Conservation (phyloP, 2,329 filamentous ascomycete genomes). For the Venturia aucupariae region DNA sequence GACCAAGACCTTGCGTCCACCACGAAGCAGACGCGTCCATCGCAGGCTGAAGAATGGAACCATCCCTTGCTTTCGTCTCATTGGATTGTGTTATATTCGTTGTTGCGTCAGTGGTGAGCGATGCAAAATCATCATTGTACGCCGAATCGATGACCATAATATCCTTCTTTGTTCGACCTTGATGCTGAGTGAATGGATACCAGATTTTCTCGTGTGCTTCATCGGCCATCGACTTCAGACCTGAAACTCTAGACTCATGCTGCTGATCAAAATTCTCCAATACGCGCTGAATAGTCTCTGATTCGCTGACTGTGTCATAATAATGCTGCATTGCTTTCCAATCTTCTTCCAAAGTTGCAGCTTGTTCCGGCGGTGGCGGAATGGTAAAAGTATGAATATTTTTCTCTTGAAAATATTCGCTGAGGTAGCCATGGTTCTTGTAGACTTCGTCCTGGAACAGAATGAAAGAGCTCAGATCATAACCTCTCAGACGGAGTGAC, state of each 20-base stretch:
- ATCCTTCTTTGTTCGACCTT: conserved; percentile 48
- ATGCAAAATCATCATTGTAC: conserved; percentile 69
- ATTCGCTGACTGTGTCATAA: conserved; percentile 42
- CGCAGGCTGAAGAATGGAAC: conserved; percentile 48
- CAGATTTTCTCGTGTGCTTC: conserved; percentile 60
- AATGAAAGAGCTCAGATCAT: conserved; percentile 62
- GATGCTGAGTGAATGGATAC: conserved; percentile 84
- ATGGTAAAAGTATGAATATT: conserved; percentile 49
- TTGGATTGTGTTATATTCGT: conserved; percentile 12
- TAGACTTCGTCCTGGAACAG: conserved; percentile 60
- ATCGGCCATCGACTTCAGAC: conserved; percentile 51
- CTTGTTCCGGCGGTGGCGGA: conserved; percentile 44
- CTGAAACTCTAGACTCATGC: conserved; percentile 48
- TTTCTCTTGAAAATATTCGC: conserved; percentile 55
- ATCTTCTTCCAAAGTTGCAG: conserved; percentile 37
- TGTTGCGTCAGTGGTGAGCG: conserved; percentile 24
- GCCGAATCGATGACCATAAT: conserved; percentile 75
- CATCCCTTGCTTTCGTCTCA: not conserved
- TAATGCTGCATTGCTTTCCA: conserved; percentile 51
- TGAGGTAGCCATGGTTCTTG: conserved; percentile 58
- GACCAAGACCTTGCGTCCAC: conserved; percentile 86
- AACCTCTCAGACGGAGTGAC: conserved; percentile 66
- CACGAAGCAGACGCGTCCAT: conserved; percentile 82
- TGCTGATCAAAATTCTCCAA: conserved; percentile 36
- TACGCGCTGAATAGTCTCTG: conserved; percentile 28